phyloP scores from a whole-genome alignment of 371 early-diverging fungal species.

The Cokeromyces recurvatus region DNA sequence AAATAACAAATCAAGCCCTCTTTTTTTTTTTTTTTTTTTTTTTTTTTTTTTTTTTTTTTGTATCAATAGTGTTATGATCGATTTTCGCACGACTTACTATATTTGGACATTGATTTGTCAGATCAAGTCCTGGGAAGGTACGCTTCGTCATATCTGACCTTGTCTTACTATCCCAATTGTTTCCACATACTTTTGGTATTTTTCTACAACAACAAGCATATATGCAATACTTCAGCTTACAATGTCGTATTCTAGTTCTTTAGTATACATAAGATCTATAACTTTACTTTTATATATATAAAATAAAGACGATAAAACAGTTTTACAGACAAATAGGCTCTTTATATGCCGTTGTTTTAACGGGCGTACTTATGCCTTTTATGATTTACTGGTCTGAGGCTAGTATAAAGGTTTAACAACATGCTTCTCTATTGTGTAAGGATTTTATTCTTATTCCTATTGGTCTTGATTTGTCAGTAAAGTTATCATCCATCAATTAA shows the following conservation, averaged over 20 bases:
- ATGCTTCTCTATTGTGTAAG: constrained; percentile 15
- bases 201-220: too few relatives aligned
- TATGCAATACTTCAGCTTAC: too few relatives aligned
- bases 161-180: constrained; percentile 11
- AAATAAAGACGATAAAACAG: background rate
- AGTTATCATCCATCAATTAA: too few relatives aligned
- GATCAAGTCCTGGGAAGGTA: constrained; percentile 22
- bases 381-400: constrained; percentile 36
- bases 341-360: background rate
- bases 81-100: constrained; percentile 17
- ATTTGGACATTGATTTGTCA: constrained; percentile 20
- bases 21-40: too few relatives aligned
- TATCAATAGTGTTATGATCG: too few relatives aligned
- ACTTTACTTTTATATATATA: background rate
- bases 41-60: too few relatives aligned
- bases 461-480: constrained; percentile 25
- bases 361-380: background rate
- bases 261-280: too few relatives aligned
- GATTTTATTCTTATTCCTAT: constrained; percentile 4
- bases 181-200: too few relatives aligned
- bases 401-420: constrained; percentile 30
- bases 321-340: background rate
- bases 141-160: constrained; percentile 1
- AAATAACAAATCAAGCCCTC: too few relatives aligned
- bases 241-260: background rate